Conservation (phyloP, 2,329 filamentous ascomycete species). For the Fusarium xyrophilum region DNA sequence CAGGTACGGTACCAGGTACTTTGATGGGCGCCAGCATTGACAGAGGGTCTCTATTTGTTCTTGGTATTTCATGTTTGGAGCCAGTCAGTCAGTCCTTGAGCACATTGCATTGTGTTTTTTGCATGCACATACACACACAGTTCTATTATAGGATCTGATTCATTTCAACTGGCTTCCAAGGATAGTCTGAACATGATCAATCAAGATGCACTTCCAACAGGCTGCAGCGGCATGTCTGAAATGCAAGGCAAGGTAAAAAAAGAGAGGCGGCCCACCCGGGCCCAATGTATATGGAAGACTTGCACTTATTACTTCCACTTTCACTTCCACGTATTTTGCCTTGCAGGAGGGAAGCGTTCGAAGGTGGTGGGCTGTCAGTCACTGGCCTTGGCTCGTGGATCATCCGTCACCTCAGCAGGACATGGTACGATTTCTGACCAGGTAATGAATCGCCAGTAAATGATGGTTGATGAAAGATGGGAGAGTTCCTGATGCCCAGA, state of each 20-base stretch:
- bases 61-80: background rate
- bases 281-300: conserved; percentile 12
- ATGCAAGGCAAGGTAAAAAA: conserved; percentile 12
- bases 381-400: conserved; percentile 17
- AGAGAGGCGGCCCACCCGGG: conserved; percentile 8
- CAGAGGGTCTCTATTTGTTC: conserved; percentile 13
- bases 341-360: conserved; percentile 3
- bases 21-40: conserved; percentile 19
- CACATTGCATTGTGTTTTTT: conserved; percentile 1
- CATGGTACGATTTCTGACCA: conserved; percentile 14
- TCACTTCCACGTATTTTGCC: background rate
- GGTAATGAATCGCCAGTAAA: background rate
- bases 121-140: background rate
- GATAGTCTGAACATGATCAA: background rate
- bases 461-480: background rate
- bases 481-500: background rate
- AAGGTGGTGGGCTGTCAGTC: conserved; percentile 26
- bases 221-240: conserved; percentile 26
- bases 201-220: conserved; percentile 9
- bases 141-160: background rate
- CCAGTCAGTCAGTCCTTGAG: background rate
- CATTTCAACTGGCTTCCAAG: background rate
- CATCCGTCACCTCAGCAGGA: conserved; percentile 17
- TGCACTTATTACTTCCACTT: background rate
- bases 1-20: conserved; percentile 28